These are phyloP conservation scores for Medicago truncatula DNA, from an alignment of 306 rosid species.

Conservation along the genomic window MtrunA17r5.0-ANR NC_053046.1:6208501-6209000, in stretches of 20 bases:
- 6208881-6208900: constrained; percentile 1
- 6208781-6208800: constrained; percentile 99
- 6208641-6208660: constrained; percentile 74
- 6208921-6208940: constrained; percentile 60
- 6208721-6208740: constrained; percentile 62
- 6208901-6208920: constrained; percentile 78
- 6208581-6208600: constrained; percentile 47
- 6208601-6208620: constrained; percentile 89
- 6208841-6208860: not conserved
- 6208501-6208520: not conserved
- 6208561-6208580: constrained; percentile 32
- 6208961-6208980: constrained; percentile 86
- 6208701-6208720: constrained; percentile 68
- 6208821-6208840: constrained; percentile 23
- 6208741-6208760: constrained; percentile 69
- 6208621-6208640: constrained; percentile 92
- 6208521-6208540: not conserved
- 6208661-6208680: constrained; percentile 80
- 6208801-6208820: constrained; percentile 39
- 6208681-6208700: constrained; percentile 79
- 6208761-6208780: constrained; percentile 77
- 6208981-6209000: constrained; percentile 91
- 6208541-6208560: constrained; percentile 25
- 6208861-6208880: constrained; percentile 23
- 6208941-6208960: constrained; percentile 87